A percentile compares a stretch with the other conserved stretches of the same genome.
phyloP scores from a whole-genome alignment of 306 rosid species.

The Rosa rugosa region DNA sequence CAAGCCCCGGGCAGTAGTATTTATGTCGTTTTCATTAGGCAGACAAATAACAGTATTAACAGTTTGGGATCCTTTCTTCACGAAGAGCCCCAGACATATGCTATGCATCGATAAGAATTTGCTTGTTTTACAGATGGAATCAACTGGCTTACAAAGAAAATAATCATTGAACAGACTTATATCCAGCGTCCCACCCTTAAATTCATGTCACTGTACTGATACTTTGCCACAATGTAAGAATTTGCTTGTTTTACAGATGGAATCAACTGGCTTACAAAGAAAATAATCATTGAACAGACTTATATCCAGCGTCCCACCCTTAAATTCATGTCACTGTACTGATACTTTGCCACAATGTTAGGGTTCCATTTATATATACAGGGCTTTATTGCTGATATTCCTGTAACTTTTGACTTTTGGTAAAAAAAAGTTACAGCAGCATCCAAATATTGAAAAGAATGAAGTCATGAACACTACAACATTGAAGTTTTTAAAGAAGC shows the following conservation, averaged over 20 bases:
- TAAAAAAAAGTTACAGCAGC: not conserved
- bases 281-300: not conserved
- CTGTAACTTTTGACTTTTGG: too few species aligned
- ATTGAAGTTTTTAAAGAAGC: not conserved
- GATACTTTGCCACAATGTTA: not conserved
- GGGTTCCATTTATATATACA: not conserved
- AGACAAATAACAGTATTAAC: not conserved
- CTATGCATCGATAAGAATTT: not conserved
- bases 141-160: not conserved
- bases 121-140: not conserved
- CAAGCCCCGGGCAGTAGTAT: too few species aligned
- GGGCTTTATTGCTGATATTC: not conserved
- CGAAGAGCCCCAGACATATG: not conserved
- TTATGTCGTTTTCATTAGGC: not conserved
- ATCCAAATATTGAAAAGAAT: not conserved
- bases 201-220: not conserved
- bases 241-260: not conserved
- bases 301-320: not conserved
- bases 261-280: not conserved
- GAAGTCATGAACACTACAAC: too few species aligned
- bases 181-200: not conserved
- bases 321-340: not conserved
- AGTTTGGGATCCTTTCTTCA: not conserved
- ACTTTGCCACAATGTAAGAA: not conserved
- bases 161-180: not conserved